Percentiles rank a stretch among this genome's conserved stretches.
Conservation (phyloP, 768 basidiomycete species). For the Podaxis pistillaris region DNA sequence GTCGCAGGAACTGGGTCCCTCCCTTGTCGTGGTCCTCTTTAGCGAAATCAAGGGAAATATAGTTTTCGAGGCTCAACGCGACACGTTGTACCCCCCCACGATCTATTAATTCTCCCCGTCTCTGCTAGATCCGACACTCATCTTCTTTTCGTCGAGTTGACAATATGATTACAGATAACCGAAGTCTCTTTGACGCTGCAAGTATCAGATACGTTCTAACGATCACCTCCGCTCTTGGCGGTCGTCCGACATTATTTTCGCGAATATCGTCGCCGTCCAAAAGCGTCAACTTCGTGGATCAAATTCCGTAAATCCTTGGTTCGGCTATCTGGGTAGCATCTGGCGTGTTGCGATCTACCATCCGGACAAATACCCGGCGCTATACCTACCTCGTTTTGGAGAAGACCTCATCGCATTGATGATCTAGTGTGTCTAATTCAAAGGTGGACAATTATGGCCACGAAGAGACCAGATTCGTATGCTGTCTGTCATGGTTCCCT, state of each 20-base stretch:
- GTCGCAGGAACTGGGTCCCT: neutral
- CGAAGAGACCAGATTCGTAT: neutral
- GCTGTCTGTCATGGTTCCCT: neutral
- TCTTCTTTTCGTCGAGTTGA: neutral
- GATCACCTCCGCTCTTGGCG: slow-evolving; percentile 7
- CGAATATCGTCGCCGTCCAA: neutral
- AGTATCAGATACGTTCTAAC: neutral
- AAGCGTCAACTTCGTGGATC: slow-evolving; percentile 8
- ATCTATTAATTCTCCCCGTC: neutral
- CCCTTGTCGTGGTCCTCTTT: neutral
- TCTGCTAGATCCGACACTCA: neutral
- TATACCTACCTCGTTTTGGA: neutral
- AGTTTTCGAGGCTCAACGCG: neutral
- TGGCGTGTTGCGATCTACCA: neutral
- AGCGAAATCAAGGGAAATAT: neutral
- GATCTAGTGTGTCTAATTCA: slow-evolving; percentile 4
- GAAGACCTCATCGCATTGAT: neutral
- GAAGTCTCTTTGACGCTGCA: neutral
- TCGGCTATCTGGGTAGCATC: slow-evolving; percentile 10
- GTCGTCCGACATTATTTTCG: neutral
- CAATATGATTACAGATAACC: neutral
- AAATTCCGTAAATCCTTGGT: slow-evolving; percentile 2
- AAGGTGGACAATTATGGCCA: slow-evolving; percentile 1
- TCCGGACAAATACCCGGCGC: slow-evolving; percentile 7
- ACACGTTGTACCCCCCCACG: neutral